Conservation (phyloP, 2,329 filamentous ascomycete species). For the Acephala macrosclerotiorum region DNA sequence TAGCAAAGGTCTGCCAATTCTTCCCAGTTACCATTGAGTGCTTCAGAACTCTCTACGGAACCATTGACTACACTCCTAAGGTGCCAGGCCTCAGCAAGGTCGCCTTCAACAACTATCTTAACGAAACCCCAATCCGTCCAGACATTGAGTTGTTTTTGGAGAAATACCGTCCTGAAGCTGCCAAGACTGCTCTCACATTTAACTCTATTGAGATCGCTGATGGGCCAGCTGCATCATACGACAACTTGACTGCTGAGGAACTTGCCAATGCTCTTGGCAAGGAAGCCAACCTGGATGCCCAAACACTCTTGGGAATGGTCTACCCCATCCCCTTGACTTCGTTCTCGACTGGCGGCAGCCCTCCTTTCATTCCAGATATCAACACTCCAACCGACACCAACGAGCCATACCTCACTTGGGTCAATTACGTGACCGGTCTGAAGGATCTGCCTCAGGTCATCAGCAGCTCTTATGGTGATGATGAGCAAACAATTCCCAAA, state of each 20-base stretch:
- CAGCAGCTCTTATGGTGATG: slow-evolving; percentile 66
- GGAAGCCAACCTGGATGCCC: slow-evolving; percentile 64
- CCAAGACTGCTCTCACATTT: slow-evolving; percentile 21
- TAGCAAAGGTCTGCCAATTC: slow-evolving; percentile 68
- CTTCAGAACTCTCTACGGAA: slow-evolving; percentile 35
- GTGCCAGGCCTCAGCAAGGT: slow-evolving; percentile 28
- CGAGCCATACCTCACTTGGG: slow-evolving; percentile 64
- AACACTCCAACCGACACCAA: slow-evolving; percentile 59
- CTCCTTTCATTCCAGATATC: slow-evolving; percentile 57
- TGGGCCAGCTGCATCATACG: slow-evolving; percentile 30
- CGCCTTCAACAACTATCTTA: slow-evolving; percentile 36
- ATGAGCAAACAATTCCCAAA: slow-evolving; percentile 61
- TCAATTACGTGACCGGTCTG: slow-evolving; percentile 57
- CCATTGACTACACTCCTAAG: slow-evolving; percentile 30
- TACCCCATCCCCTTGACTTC: slow-evolving; percentile 60
- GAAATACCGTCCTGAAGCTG: slow-evolving; percentile 31
- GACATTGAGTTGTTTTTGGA: slow-evolving; percentile 31
- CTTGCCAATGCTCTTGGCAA: slow-evolving; percentile 22
- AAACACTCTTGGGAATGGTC: slow-evolving; percentile 61
- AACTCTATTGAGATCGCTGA: slow-evolving; percentile 27
- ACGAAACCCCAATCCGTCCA: slow-evolving; percentile 32
- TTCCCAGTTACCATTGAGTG: slow-evolving; percentile 34
- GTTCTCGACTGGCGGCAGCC: slow-evolving; percentile 61
- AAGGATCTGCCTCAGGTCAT: slow-evolving; percentile 61
- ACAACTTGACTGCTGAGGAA: slow-evolving; percentile 17